Evolutionary conservation across 306 rosid species (phyloP), one percentile per base, ranked within the genome.

Genomic region (Ziziphus jujuba): DNA sequence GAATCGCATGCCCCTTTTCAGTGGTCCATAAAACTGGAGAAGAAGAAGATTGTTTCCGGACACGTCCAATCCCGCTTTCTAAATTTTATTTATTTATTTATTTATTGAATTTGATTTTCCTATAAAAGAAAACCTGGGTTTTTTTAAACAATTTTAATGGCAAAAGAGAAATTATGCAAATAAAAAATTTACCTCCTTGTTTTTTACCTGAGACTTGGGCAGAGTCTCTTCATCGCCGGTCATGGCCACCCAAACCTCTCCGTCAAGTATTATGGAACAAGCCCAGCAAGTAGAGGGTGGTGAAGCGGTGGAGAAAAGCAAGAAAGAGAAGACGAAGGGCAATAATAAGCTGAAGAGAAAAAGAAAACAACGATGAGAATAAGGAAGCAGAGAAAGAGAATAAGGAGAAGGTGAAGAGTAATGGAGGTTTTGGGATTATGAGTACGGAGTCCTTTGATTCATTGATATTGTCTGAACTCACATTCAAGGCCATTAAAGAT

Each of bases 361-460:
- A 75, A 44, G 21, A 47, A 54, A 60, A 69, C 62, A 66, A 7
- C 38, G 65, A 51, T 2, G 66, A 62, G 24, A 62, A 43, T 3
- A 35, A 15, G 14, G 56, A 12, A 8, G 64, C 5, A 11, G 22
- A 22, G 9, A 14, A 25, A 21, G 56, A 12, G 14, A 24, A 69
- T 73, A 55, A 69, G 52, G 66, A 72, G 50, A 74, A 68, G 58
- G 57, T 20, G 57, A 74, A 52, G 70, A 61, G 24, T 19, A 35
- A 23, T 17, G 84, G 71, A 34, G 78, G 71, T 13, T 69, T 79
- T 45, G 92, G 96, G 64, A 91, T 91, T 63, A 88, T 91, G 92
- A 88, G 89, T 25, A 55, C 66, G 0, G 78, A 68, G 66, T 52
- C 87, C 13, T 91, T 91, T 78, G 56, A 63, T 19, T 80, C 92